Percentiles rank a stretch among this genome's conserved stretches.
These are phyloP conservation scores for Cylindrotheca closterium DNA, from an alignment of 108 stramenopile species.

Conservation along the genomic window DNA sequence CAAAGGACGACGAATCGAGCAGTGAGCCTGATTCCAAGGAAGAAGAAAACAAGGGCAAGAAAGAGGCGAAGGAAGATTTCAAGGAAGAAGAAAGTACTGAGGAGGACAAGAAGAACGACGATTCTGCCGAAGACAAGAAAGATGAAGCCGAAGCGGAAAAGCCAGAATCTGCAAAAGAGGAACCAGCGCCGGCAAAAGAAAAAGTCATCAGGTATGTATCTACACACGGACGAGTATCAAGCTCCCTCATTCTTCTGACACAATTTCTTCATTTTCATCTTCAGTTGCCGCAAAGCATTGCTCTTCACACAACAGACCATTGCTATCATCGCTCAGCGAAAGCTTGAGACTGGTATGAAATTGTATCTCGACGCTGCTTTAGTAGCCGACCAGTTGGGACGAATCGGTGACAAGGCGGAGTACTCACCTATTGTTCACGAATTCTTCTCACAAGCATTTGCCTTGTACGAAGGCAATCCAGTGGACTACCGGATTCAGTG, in stretches of 20 bases:
- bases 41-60: neutral
- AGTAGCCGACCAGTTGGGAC: constrained; percentile 73
- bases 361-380: constrained; percentile 90
- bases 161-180: neutral
- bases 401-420: constrained; percentile 24
- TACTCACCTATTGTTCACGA: constrained; percentile 90
- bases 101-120: constrained; percentile 13
- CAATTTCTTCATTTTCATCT: neutral
- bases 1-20: neutral
- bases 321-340: constrained; percentile 66
- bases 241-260: constrained; percentile 8
- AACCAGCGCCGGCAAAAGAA: neutral
- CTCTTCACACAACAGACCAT: constrained; percentile 93
- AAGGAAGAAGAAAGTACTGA: constrained; percentile 6
- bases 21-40: neutral
- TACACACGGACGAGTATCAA: neutral
- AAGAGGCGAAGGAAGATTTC: constrained; percentile 4
- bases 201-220: constrained; percentile 21
- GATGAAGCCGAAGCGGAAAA: constrained; percentile 22
- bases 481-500: constrained; percentile 84
- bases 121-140: constrained; percentile 4
- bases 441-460: constrained; percentile 91
- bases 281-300: constrained; percentile 89
- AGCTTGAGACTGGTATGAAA: constrained; percentile 77
- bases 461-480: constrained; percentile 91